phyloP scores from a whole-genome alignment of 305 asterid species.

The Solanum hybrid region DNA sequence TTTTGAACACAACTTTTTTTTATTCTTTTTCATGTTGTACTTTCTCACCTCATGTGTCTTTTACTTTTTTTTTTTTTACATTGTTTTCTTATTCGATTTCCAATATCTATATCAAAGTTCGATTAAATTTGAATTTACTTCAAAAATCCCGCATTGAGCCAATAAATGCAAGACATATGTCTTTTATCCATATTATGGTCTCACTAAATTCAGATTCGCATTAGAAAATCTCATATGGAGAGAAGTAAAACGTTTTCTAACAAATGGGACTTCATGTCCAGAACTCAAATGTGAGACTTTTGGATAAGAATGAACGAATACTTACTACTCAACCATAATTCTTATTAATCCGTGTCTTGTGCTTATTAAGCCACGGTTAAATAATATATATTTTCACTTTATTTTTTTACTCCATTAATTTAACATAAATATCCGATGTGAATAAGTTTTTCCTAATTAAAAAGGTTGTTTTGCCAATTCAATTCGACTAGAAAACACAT shows the following conservation, averaged over 20 bases:
- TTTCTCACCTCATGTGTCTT: not conserved
- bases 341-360: not conserved
- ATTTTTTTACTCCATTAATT: not conserved
- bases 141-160: accelerated
- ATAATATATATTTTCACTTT: not conserved
- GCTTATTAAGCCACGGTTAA: not conserved
- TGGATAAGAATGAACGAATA: not conserved
- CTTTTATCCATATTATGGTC: not conserved
- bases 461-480: not conserved
- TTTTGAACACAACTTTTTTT: not conserved
- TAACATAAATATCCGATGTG: accelerated
- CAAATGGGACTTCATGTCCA: not conserved
- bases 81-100: not conserved
- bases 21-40: not conserved
- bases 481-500: not conserved
- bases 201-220: not conserved
- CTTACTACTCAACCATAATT: not conserved
- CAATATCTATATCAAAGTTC: accelerated
- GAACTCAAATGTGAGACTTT: not conserved
- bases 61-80: not conserved
- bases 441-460: not conserved
- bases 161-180: not conserved
- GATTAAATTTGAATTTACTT: not conserved
- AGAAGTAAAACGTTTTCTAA: not conserved
- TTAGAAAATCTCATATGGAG: not conserved